Evolutionary conservation across 805 yeast genomes (phyloP).

Genomic region (Yarrowia phangngaensis): DNA sequence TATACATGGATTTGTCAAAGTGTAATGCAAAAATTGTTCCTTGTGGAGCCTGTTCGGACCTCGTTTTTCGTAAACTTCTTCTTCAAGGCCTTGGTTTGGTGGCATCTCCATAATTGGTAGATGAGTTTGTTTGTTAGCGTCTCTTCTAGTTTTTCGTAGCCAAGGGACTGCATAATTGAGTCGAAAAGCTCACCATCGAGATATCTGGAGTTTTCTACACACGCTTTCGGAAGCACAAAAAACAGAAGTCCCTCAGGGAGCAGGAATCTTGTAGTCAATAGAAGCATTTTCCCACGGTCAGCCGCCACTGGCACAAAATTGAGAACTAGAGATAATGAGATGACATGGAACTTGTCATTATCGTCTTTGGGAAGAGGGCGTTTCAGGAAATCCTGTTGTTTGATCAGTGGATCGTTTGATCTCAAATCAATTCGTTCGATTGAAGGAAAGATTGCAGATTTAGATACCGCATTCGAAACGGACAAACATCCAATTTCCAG

Average conservation of each 20-base stretch:
- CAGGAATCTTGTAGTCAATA: slow-evolving; percentile 56
- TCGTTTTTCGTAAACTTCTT: slow-evolving; percentile 45
- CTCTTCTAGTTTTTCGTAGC: slow-evolving; percentile 48
- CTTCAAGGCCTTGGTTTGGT: slow-evolving; percentile 27
- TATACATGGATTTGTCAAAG: no score
- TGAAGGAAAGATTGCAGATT: slow-evolving; percentile 48
- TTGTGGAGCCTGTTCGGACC: slow-evolving; percentile 51
- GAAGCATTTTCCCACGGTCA: slow-evolving; percentile 75
- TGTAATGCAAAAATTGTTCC: slow-evolving; percentile 67
- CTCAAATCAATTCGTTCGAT: slow-evolving; percentile 72
- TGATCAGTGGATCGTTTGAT: slow-evolving; percentile 68
- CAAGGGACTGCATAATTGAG: slow-evolving; percentile 54
- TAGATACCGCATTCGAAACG: slow-evolving; percentile 63
- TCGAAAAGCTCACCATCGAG: slow-evolving; percentile 47
- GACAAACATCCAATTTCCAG: slow-evolving; percentile 83
- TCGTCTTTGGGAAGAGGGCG: slow-evolving; percentile 53
- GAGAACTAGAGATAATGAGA: slow-evolving; percentile 82
- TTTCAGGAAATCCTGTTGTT: slow-evolving; percentile 80
- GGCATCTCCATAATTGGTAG: slow-evolving; percentile 63
- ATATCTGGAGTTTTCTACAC: slow-evolving; percentile 78
- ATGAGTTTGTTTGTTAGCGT: slow-evolving; percentile 68
- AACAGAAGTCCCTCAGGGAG: slow-evolving; percentile 46
- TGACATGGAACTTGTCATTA: slow-evolving; percentile 49
- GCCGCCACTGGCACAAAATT: slow-evolving; percentile 77
- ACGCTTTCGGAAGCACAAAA: slow-evolving; percentile 84